Conservation (phyloP, 2,329 filamentous ascomycete genomes). For the Aciculosporium take region DNA sequence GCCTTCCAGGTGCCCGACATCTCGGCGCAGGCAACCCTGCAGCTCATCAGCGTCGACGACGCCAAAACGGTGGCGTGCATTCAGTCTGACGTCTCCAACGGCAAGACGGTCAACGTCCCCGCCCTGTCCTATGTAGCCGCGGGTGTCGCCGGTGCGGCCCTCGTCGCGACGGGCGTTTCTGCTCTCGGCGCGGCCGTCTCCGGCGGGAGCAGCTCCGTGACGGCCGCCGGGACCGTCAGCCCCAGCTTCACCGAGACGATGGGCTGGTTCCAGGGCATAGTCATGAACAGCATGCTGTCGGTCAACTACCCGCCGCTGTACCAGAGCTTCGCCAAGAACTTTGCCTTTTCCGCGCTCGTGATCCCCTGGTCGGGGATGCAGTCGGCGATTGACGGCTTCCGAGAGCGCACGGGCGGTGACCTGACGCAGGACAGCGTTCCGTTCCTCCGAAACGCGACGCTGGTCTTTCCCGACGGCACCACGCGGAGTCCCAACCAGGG, state of each 20-base stretch:
- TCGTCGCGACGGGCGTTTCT: slow-evolving; percentile 58
- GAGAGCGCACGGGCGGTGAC: slow-evolving; percentile 69
- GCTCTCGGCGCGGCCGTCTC: slow-evolving; percentile 46
- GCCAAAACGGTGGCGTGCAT: slow-evolving; percentile 65
- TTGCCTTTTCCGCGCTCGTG: slow-evolving; percentile 78
- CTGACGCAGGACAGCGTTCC: slow-evolving; percentile 65
- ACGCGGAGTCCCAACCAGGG: slow-evolving; percentile 27
- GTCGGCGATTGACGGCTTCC: slow-evolving; percentile 69
- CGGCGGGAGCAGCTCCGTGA: slow-evolving; percentile 25
- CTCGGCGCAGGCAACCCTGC: slow-evolving; percentile 66
- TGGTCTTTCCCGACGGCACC: slow-evolving; percentile 53
- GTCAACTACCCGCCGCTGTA: slow-evolving; percentile 81
- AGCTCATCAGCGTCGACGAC: slow-evolving; percentile 49
- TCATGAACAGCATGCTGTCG: slow-evolving; percentile 91
- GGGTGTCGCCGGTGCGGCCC: slow-evolving; percentile 71
- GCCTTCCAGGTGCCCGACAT: slow-evolving; percentile 87
- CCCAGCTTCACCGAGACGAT: slow-evolving; percentile 78
- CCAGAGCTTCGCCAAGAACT: slow-evolving; percentile 81
- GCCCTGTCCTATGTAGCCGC: slow-evolving; percentile 74
- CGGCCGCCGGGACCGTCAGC: slow-evolving; percentile 51
- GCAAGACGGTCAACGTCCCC: slow-evolving; percentile 62
- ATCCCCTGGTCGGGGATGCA: slow-evolving; percentile 75
- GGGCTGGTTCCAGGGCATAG: slow-evolving; percentile 84
- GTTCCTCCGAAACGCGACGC: slow-evolving; percentile 59
- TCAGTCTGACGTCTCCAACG: slow-evolving; percentile 68